These are phyloP conservation scores for Blepharisma japonicum DNA, from an alignment of 73 alveolate species.

Conservation along the genomic window DNA sequence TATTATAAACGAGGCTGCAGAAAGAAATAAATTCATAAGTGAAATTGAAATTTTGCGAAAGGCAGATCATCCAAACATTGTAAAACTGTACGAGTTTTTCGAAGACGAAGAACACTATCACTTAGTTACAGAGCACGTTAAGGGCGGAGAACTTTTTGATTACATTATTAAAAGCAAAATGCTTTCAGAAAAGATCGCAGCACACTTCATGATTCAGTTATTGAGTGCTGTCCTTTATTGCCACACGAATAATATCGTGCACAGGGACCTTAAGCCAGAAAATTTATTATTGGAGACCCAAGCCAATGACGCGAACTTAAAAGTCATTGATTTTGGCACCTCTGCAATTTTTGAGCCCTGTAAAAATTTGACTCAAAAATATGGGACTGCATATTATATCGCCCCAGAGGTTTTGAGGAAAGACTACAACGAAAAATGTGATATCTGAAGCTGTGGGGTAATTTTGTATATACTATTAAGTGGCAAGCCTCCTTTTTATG, in stretches of 20 bases:
- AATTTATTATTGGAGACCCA: slow-evolving; percentile 77
- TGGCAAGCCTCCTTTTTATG: slow-evolving; percentile 50
- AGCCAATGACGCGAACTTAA: slow-evolving; percentile 61
- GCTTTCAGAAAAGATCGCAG: slow-evolving; percentile 65
- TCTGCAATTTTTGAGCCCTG: slow-evolving; percentile 30
- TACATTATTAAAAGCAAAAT: slow-evolving; percentile 43
- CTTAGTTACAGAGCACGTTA: slow-evolving; percentile 69
- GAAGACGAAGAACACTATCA: slow-evolving; percentile 54
- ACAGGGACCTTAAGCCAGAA: slow-evolving; percentile 93
- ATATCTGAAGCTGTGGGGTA: slow-evolving; percentile 58
- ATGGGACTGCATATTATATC: slow-evolving; percentile 47
- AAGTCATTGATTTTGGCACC: slow-evolving; percentile 87
- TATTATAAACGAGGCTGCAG: not conserved
- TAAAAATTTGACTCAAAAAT: slow-evolving; percentile 32
- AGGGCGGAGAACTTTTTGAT: slow-evolving; percentile 76
- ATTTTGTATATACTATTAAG: slow-evolving; percentile 40
- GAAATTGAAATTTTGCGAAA: slow-evolving; percentile 6
- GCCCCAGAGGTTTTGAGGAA: slow-evolving; percentile 58
- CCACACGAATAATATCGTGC: slow-evolving; percentile 85
- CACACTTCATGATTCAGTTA: slow-evolving; percentile 62
- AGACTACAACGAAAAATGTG: slow-evolving; percentile 59
- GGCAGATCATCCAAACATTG: slow-evolving; percentile 72
- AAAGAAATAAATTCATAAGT: not conserved
- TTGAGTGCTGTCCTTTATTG: slow-evolving; percentile 75
- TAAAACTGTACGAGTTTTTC: slow-evolving; percentile 60